phyloP scores from a whole-genome alignment of 176 grass and related monocot genomes.

The Panicum miliaceum region DNA sequence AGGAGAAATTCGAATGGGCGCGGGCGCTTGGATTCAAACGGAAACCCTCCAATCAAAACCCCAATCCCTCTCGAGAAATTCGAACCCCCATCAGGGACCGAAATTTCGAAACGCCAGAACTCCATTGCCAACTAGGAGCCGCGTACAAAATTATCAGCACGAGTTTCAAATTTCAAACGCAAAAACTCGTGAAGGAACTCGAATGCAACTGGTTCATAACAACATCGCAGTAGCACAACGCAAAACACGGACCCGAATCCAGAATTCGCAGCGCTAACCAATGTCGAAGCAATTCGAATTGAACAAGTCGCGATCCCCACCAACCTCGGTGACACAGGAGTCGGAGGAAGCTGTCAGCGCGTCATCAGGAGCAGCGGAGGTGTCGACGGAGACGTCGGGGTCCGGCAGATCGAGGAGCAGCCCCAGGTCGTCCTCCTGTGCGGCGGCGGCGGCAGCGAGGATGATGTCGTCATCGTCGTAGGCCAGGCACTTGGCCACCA shows the following conservation, averaged over 20 bases:
- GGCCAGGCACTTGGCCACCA: conserved; percentile 38
- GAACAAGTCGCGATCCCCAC: background rate
- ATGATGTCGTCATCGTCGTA: conserved; percentile 36
- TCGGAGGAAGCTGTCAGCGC: background rate
- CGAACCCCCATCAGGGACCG: background rate
- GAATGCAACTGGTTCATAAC: background rate
- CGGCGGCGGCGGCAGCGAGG: background rate
- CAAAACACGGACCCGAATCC: background rate
- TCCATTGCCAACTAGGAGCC: no score
- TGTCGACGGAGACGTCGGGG: conserved; percentile 11
- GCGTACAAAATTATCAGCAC: background rate
- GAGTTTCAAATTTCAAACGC: background rate
- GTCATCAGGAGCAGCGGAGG: conserved; percentile 7
- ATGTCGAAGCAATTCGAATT: background rate
- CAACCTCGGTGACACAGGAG: conserved; percentile 31
- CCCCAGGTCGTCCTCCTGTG: background rate
- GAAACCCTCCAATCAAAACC: background rate
- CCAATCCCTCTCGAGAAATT: background rate
- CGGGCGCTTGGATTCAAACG: background rate
- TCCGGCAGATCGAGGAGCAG: conserved; percentile 36
- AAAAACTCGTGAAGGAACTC: background rate
- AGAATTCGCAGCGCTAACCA: background rate
- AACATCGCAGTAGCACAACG: background rate
- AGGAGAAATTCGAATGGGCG: background rate
- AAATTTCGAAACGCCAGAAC: background rate